These are phyloP conservation scores for Gypsophila paniculata DNA, from an alignment of 179 eudicot genomes.

Conservation along the genomic window DNA sequence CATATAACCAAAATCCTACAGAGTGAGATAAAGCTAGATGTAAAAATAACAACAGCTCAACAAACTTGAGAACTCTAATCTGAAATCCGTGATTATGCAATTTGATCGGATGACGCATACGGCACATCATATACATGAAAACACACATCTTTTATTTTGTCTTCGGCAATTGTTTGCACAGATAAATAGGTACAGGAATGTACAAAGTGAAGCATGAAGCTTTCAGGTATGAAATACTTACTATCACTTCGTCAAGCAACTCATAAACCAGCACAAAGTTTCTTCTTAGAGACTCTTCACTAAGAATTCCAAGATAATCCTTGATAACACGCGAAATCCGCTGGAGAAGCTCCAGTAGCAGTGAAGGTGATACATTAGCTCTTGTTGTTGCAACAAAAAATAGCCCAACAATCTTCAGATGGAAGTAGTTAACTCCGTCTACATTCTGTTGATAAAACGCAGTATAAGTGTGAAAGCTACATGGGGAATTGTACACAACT, in stretches of 20 bases:
- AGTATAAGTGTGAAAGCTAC: slow-evolving; percentile 14
- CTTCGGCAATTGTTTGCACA: not conserved
- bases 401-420: slow-evolving; percentile 88
- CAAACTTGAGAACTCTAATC: not conserved
- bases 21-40: not conserved
- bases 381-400: slow-evolving; percentile 93
- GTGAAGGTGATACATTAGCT: slow-evolving; percentile 75
- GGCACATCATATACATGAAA: not conserved
- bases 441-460: slow-evolving; percentile 49
- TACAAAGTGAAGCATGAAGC: not conserved
- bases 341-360: slow-evolving; percentile 82
- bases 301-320: slow-evolving; percentile 92
- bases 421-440: slow-evolving; percentile 94
- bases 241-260: slow-evolving; percentile 89
- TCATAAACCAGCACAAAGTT: slow-evolving; percentile 95
- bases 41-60: not conserved
- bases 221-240: slow-evolving; percentile 36
- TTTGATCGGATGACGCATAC: not conserved
- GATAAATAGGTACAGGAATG: not conserved
- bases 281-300: slow-evolving; percentile 82
- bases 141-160: not conserved
- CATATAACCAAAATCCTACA: slow-evolving; percentile 91
- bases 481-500: not conserved
- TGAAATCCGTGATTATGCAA: not conserved
- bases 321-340: slow-evolving; percentile 89